Conservation (phyloP, 2,329 filamentous ascomycete species). For the Xylaria sp. region DNA sequence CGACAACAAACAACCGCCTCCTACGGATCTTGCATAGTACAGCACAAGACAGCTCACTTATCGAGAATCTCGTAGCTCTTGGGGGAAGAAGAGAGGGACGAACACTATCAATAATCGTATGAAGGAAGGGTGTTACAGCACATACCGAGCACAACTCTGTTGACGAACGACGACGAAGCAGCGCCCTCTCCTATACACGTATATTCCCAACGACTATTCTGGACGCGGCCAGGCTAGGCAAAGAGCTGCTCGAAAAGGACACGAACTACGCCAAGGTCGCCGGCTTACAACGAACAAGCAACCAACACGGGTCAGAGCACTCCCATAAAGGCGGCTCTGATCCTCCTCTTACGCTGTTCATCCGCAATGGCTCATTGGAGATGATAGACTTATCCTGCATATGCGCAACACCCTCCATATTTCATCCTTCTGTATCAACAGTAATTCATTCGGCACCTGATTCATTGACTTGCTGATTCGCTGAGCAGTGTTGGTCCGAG, state of each 20-base stretch:
- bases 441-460: constrained; percentile 15
- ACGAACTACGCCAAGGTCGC: constrained; percentile 18
- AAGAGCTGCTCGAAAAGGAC: constrained; percentile 24
- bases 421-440: constrained; percentile 38
- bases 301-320: constrained; percentile 19
- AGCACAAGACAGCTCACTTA: not conserved
- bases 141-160: not conserved
- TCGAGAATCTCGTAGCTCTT: constrained; percentile 14
- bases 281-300: constrained; percentile 21
- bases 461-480: constrained; percentile 16
- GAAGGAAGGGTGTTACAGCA: not conserved
- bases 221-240: constrained; percentile 12
- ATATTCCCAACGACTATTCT: constrained; percentile 7
- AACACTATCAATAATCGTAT: not conserved
- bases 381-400: constrained; percentile 40
- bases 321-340: constrained; percentile 29
- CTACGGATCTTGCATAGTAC: not conserved
- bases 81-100: not conserved
- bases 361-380: constrained; percentile 46
- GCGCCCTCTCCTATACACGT: not conserved
- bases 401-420: constrained; percentile 22
- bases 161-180: constrained; percentile 9
- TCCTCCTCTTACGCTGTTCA: constrained; percentile 23
- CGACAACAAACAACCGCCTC: not conserved
- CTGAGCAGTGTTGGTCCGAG: constrained; percentile 6